These are phyloP conservation scores for Talaromyces rugulosus DNA, from an alignment of 2,329 filamentous ascomycete genomes.

Conservation along the genomic window DNA sequence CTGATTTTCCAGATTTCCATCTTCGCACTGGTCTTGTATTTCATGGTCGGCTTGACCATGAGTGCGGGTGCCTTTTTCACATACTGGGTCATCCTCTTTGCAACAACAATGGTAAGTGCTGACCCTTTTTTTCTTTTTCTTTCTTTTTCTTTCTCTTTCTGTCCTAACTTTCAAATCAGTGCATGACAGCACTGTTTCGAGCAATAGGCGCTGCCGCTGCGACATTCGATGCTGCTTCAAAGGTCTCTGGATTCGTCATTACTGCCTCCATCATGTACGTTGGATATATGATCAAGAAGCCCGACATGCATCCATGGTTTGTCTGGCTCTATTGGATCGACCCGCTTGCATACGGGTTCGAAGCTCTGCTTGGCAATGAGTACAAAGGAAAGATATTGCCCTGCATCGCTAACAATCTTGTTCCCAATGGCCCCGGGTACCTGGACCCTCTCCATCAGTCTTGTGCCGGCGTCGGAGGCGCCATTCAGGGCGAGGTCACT, in stretches of 20 bases:
- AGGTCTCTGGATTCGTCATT: conserved; percentile 42
- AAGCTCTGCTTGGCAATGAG: conserved; percentile 34
- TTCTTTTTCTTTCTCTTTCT: not conserved
- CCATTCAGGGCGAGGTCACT: conserved; percentile 43
- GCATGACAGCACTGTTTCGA: conserved; percentile 58
- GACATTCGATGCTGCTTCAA: conserved; percentile 58
- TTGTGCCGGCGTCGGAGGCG: conserved; percentile 58
- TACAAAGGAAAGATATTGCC: conserved; percentile 32
- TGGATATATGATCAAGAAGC: conserved; percentile 44
- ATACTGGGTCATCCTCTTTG: conserved; percentile 53
- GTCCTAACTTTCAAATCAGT: conserved; percentile 23
- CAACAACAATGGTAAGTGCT: conserved; percentile 48
- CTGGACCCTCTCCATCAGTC: conserved; percentile 24
- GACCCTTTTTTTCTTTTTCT: not conserved
- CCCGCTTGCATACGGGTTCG: conserved; percentile 36
- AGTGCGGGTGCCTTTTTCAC: conserved; percentile 58
- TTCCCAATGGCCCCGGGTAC: conserved; percentile 28
- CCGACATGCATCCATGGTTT: conserved; percentile 52
- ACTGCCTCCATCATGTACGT: conserved; percentile 35
- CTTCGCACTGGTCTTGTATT: conserved; percentile 60
- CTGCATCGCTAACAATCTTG: conserved; percentile 32
- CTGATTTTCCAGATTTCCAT: conserved; percentile 57
- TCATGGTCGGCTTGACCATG: conserved; percentile 56
- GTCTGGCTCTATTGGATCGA: conserved; percentile 42
- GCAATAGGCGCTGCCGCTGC: conserved; percentile 52